phyloP scores from a whole-genome alignment of 2,329 filamentous ascomycete species.

The Cladobotryum mycophilum region DNA sequence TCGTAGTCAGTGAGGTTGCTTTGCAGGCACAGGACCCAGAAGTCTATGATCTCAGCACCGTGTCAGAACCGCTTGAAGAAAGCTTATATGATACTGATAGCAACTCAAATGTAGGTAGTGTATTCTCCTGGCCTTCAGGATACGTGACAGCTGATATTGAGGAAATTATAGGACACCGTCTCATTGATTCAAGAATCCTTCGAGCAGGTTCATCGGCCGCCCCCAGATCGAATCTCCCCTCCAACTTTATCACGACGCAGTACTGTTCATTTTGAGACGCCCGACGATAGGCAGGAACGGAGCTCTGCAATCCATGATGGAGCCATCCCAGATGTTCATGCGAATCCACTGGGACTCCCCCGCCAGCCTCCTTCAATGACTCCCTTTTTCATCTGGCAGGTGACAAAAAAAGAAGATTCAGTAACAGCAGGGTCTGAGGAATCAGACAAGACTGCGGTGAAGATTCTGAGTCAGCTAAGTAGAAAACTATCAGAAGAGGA shows the following conservation, averaged over 20 bases:
- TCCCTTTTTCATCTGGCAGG: neutral
- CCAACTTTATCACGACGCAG: too few relatives aligned
- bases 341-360: too few relatives aligned
- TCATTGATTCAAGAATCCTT: neutral
- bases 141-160: neutral
- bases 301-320: too few relatives aligned
- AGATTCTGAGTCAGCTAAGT: neutral
- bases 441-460: neutral
- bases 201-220: too few relatives aligned
- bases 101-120: neutral
- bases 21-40: neutral
- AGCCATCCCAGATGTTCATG: too few relatives aligned
- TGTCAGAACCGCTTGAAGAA: neutral
- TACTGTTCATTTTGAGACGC: too few relatives aligned
- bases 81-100: neutral
- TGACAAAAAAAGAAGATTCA: too few relatives aligned
- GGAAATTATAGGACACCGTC: neutral
- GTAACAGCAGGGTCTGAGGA: neutral
- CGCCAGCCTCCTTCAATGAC: neutral
- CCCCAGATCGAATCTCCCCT: too few relatives aligned
- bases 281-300: too few relatives aligned
- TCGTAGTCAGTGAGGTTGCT: too few relatives aligned
- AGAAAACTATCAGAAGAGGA: neutral
- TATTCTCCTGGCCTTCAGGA: neutral
- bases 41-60: neutral